phyloP scores from a whole-genome alignment of 371 early-diverging fungal species.

The Mucor lusitanicus region DNA sequence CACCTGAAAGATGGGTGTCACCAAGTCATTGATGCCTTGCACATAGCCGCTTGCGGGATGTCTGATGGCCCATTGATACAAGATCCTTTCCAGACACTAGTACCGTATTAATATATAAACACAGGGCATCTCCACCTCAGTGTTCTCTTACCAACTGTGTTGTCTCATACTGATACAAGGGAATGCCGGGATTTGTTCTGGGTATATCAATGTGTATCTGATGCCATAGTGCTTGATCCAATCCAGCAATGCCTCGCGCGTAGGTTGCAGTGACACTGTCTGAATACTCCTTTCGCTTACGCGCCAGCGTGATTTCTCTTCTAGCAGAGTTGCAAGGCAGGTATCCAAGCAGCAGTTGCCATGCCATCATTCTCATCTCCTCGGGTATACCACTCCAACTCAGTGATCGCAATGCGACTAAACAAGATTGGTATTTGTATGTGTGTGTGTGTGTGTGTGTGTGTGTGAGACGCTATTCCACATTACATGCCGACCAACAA shows the following conservation, averaged over 20 bases:
- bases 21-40: conserved; percentile 98
- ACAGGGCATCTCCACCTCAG: neutral
- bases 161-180: conserved; percentile 78
- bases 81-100: conserved; percentile 85
- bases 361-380: conserved; percentile 82
- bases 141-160: conserved; percentile 72
- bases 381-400: conserved; percentile 94
- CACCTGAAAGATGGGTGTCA: conserved; percentile 94
- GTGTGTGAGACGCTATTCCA: neutral
- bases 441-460: too few species aligned
- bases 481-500: neutral
- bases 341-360: conserved; percentile 92
- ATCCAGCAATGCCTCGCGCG: conserved; percentile 72
- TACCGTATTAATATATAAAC: conserved; percentile 3
- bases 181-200: conserved; percentile 83
- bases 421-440: neutral
- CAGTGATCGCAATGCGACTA: conserved; percentile 69
- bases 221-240: conserved; percentile 89
- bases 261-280: conserved; percentile 83
- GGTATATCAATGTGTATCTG: conserved; percentile 97
- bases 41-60: conserved; percentile 99
- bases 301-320: conserved; percentile 74
- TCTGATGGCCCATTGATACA: conserved; percentile 96
- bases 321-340: conserved; percentile 85
- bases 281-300: conserved; percentile 90